Evolutionary conservation across 352 stramenopile species (phyloP).

Genomic region (Globisporangium nodosum): DNA sequence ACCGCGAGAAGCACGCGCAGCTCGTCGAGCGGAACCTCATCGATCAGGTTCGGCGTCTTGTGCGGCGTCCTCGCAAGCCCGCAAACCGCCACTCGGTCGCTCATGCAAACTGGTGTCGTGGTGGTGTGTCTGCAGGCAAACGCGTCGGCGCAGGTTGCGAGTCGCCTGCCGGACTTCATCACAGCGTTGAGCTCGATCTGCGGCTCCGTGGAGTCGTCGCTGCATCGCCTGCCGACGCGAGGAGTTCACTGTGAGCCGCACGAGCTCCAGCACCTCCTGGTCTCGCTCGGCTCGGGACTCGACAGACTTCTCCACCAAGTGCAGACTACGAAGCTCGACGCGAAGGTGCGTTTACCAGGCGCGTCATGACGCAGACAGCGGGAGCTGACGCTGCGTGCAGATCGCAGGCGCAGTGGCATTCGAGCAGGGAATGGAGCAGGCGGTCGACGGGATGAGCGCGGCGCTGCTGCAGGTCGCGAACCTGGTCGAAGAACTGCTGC

Average conservation of each 20-base stretch:
- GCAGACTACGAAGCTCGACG: constrained; percentile 14
- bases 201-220: constrained; percentile 22
- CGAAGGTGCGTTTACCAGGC: constrained; percentile 15
- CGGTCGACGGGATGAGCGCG: constrained; percentile 17
- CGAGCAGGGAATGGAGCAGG: constrained; percentile 23
- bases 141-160: constrained; percentile 18
- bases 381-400: constrained; percentile 5
- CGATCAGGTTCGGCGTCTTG: constrained; percentile 20
- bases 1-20: constrained; percentile 28
- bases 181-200: constrained; percentile 20
- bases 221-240: constrained; percentile 33
- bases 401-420: constrained; percentile 24
- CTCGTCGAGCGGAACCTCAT: constrained; percentile 20
- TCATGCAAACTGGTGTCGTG: no score
- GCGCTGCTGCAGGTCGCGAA: constrained; percentile 34
- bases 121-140: constrained; percentile 1
- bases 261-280: constrained; percentile 28
- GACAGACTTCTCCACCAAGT: constrained; percentile 25
- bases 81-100: no score
- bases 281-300: constrained; percentile 20
- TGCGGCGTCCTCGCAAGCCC: no score
- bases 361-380: background rate
- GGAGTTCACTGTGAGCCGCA: constrained; percentile 11
- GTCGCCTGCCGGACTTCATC: constrained; percentile 13
- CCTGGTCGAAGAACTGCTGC: constrained; percentile 27